Evolutionary conservation across 441 rosid genomes (phyloP).

Genomic region (Pelargonium myrrhifolium): DNA sequence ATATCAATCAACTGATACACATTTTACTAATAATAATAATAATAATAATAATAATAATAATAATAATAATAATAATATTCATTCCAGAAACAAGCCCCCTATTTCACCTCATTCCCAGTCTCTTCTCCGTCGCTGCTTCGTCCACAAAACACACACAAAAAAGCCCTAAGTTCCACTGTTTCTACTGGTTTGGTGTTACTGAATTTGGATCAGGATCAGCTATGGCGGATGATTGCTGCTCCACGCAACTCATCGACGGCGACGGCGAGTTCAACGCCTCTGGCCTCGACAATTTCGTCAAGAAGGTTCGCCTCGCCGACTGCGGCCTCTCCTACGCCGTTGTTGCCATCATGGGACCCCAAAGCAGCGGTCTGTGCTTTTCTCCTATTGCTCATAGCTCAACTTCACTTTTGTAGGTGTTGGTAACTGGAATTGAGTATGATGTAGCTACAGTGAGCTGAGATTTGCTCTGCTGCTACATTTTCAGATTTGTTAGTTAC

Average conservation of each 20-base stretch:
- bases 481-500: not conserved
- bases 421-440: not conserved
- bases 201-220: constrained; percentile 7
- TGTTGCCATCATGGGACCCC: constrained; percentile 95
- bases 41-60: too few species aligned
- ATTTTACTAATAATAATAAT: too few species aligned
- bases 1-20: too few species aligned
- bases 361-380: constrained; percentile 68
- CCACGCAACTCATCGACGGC: constrained; percentile 70
- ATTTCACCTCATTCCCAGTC: not conserved
- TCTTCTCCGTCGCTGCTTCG: not conserved
- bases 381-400: not conserved
- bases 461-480: not conserved
- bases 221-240: constrained; percentile 37
- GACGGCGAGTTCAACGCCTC: constrained; percentile 54
- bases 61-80: not conserved
- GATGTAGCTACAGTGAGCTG: not conserved
- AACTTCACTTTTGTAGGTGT: not conserved
- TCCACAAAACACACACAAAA: too few species aligned
- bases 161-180: not conserved
- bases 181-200: not conserved
- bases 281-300: constrained; percentile 59
- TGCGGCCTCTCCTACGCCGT: constrained; percentile 88
- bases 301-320: constrained; percentile 39
- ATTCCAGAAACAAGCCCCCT: not conserved